These are phyloP conservation scores for Ganoderma boninense DNA, from an alignment of 1,284 basidiomycete genomes.

Conservation along the genomic window DNA sequence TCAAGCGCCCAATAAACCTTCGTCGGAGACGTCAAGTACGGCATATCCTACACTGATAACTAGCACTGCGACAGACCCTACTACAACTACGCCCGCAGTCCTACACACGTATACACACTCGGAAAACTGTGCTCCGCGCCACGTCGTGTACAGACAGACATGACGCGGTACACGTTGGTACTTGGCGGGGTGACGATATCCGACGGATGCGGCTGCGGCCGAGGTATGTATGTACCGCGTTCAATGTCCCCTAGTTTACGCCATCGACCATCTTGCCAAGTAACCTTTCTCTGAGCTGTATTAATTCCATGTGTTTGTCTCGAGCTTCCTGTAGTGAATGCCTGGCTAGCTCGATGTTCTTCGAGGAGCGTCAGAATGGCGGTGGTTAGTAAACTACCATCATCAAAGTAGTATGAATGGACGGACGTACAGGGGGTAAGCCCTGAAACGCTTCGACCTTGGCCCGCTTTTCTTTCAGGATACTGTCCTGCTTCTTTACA, in stretches of 20 bases:
- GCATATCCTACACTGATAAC: not conserved
- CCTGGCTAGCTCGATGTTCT: slow-evolving; percentile 58
- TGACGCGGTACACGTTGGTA: not conserved
- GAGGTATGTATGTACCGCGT: not conserved
- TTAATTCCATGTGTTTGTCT: slow-evolving; percentile 53
- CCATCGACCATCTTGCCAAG: slow-evolving; percentile 53
- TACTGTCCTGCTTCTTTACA: slow-evolving; percentile 45
- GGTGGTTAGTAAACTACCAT: not conserved
- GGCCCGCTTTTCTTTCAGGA: slow-evolving; percentile 52
- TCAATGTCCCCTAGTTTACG: slow-evolving; percentile 30
- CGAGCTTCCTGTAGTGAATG: slow-evolving; percentile 50
- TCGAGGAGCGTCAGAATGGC: not conserved
- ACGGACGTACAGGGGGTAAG: slow-evolving; percentile 51
- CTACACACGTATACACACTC: not conserved
- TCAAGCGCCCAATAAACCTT: slow-evolving; percentile 13
- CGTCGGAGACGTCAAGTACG: not conserved
- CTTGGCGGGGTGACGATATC: too few relatives aligned
- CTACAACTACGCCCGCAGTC: not conserved
- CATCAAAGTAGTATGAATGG: not conserved
- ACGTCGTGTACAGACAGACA: not conserved
- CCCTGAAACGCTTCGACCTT: slow-evolving; percentile 56
- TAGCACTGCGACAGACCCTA: not conserved
- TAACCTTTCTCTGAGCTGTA: slow-evolving; percentile 55
- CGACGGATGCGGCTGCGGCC: too few relatives aligned
- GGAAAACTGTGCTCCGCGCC: not conserved